These are phyloP conservation scores for Sarocladiaceae sp. DNA, from an alignment of 2,329 filamentous ascomycete genomes.

Conservation along the genomic window DNA sequence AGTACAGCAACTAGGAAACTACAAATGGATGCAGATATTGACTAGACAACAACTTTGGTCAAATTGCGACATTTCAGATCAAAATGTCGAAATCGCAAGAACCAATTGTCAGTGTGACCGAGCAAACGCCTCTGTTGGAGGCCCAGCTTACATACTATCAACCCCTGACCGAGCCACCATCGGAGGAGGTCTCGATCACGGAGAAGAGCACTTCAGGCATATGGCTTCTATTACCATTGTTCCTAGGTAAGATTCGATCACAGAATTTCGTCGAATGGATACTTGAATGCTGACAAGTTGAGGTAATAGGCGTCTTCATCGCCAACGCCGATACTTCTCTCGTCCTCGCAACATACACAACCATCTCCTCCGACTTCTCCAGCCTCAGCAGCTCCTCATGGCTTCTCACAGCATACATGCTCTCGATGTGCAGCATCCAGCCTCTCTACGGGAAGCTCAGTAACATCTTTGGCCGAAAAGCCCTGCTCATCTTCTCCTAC, in stretches of 20 bases:
- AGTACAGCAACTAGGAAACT: too few species aligned
- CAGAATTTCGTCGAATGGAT: too few species aligned
- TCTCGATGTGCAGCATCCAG: constrained; percentile 21
- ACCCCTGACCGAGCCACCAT: background rate
- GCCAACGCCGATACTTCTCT: constrained; percentile 12
- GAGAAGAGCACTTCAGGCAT: background rate
- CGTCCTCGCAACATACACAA: constrained; percentile 12
- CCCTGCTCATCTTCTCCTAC: constrained; percentile 16
- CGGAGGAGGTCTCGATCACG: background rate
- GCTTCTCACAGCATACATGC: constrained; percentile 20
- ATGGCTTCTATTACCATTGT: background rate
- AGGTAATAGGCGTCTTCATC: constrained; percentile 13
- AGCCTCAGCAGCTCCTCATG: constrained; percentile 10
- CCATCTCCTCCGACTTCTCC: constrained; percentile 11
- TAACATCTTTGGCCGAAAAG: constrained; percentile 18
- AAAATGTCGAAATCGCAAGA: background rate
- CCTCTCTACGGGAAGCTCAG: constrained; percentile 42
- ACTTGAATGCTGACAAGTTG: background rate
- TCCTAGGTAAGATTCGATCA: background rate
- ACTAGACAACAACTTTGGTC: too few species aligned
- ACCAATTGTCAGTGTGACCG: background rate
- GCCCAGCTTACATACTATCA: background rate
- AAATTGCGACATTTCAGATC: background rate
- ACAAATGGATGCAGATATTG: too few species aligned
- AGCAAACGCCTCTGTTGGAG: background rate